phyloP scores from a whole-genome alignment of 176 grass and related monocot species.

The Typha latifolia region DNA sequence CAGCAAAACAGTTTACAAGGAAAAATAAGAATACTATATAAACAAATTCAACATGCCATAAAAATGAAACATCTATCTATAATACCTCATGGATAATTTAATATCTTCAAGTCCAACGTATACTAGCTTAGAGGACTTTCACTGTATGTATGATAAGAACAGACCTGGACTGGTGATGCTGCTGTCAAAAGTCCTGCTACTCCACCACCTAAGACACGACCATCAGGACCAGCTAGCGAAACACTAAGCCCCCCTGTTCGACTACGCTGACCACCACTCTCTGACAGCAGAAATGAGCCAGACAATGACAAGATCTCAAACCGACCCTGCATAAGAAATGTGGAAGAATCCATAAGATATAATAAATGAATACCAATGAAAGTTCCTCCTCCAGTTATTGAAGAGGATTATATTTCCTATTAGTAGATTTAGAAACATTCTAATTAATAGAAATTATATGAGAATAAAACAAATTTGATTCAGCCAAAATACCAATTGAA shows the following conservation, averaged over 20 bases:
- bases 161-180: constrained; percentile 88
- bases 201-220: constrained; percentile 81
- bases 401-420: neutral
- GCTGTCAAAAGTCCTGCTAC: constrained; percentile 83
- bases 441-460: neutral
- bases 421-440: neutral
- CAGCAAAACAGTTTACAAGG: no score
- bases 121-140: neutral
- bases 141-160: neutral
- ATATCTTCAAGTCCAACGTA: neutral
- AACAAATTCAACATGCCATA: no score
- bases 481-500: neutral
- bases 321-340: constrained; percentile 43
- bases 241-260: constrained; percentile 84
- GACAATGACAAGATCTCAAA: constrained; percentile 95
- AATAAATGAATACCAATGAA: neutral
- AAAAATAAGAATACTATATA: no score
- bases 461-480: constrained; percentile 4
- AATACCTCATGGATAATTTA: no score
- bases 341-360: neutral
- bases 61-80: no score
- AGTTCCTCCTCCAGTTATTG: neutral
- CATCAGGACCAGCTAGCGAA: constrained; percentile 84
- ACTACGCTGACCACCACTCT: constrained; percentile 66
- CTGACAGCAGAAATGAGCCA: constrained; percentile 65